These are phyloP conservation scores for Phyllosticta citrichinensis DNA, from an alignment of 2,329 filamentous ascomycete genomes.

Conservation along the genomic window DNA sequence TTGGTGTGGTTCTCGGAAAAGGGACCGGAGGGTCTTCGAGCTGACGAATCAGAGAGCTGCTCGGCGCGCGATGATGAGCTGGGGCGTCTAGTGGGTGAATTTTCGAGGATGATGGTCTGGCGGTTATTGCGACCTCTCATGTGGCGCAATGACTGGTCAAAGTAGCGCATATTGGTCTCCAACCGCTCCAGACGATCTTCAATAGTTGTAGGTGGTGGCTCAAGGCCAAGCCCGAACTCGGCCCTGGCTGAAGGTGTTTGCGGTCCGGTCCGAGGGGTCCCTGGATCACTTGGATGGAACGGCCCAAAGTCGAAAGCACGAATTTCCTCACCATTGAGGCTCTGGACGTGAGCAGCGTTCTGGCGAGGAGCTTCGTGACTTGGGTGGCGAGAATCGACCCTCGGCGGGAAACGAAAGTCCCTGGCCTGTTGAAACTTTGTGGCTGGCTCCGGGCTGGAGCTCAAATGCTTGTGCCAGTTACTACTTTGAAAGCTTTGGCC, in stretches of 20 bases:
- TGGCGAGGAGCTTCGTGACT: not conserved
- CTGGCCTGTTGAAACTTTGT: slow-evolving; percentile 1
- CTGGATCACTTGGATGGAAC: slow-evolving; percentile 11
- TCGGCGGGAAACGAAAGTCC: not conserved
- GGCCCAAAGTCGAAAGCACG: slow-evolving; percentile 29
- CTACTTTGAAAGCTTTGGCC: slow-evolving; percentile 28
- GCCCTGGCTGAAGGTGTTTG: slow-evolving; percentile 7
- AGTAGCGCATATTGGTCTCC: slow-evolving; percentile 21
- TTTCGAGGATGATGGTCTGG: slow-evolving; percentile 30
- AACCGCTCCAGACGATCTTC: slow-evolving; percentile 26
- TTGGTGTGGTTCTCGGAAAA: slow-evolving; percentile 1
- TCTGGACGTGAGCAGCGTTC: not conserved
- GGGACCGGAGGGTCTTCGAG: slow-evolving; percentile 12
- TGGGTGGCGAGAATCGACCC: not conserved
- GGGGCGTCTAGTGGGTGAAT: slow-evolving; percentile 24
- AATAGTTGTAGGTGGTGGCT: slow-evolving; percentile 17
- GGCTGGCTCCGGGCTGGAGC: slow-evolving; percentile 16
- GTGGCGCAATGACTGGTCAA: slow-evolving; percentile 23
- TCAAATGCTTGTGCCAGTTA: slow-evolving; percentile 19
- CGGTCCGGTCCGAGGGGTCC: slow-evolving; percentile 11
- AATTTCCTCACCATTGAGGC: slow-evolving; percentile 14
- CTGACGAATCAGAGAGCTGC: slow-evolving; percentile 16
- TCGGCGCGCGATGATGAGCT: slow-evolving; percentile 17
- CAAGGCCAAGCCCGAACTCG: slow-evolving; percentile 8
- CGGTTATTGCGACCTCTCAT: slow-evolving; percentile 25